These are phyloP conservation scores for Solanum lycopersicoides DNA, from an alignment of 257 asterid genomes.

Conservation along the genomic window DNA sequence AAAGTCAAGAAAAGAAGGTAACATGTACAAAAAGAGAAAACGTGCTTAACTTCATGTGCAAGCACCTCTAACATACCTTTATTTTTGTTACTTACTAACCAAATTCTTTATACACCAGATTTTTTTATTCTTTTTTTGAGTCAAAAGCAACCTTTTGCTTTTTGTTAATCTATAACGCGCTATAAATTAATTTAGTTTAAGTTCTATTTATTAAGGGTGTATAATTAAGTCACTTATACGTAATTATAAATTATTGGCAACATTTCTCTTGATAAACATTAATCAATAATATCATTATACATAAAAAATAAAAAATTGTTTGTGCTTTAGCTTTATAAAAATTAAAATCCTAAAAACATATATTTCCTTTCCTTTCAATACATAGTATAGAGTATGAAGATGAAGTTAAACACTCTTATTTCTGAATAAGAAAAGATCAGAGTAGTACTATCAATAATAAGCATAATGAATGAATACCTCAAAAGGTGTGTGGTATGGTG, in stretches of 20 bases:
- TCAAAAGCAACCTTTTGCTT: background rate
- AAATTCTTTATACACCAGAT: background rate
- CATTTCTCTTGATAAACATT: too few relatives aligned
- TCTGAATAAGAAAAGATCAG: too few relatives aligned
- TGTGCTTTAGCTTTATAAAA: too few relatives aligned
- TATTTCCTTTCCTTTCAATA: too few relatives aligned
- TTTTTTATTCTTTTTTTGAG: background rate
- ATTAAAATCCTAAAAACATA: too few relatives aligned
- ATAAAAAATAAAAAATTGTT: too few relatives aligned
- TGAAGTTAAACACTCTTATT: too few relatives aligned
- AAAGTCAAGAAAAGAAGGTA: background rate
- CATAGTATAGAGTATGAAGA: too few relatives aligned
- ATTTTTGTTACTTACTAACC: background rate
- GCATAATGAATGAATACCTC: background rate
- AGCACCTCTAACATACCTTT: conserved; percentile 24
- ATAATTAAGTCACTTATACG: too few relatives aligned
- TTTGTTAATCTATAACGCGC: too few relatives aligned
- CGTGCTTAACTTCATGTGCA: conserved; percentile 52
- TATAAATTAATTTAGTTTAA: background rate
- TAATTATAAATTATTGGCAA: too few relatives aligned
- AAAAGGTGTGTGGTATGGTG: background rate
- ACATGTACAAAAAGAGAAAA: conserved; percentile 10
- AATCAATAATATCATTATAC: too few relatives aligned
- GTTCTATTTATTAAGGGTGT: background rate
- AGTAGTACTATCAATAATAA: background rate